Evolutionary conservation across 371 early-diverging fungal genomes (phyloP), one percentile per base, ranked within the genome.

Genomic region (Phascolomyces articulosus): DNA sequence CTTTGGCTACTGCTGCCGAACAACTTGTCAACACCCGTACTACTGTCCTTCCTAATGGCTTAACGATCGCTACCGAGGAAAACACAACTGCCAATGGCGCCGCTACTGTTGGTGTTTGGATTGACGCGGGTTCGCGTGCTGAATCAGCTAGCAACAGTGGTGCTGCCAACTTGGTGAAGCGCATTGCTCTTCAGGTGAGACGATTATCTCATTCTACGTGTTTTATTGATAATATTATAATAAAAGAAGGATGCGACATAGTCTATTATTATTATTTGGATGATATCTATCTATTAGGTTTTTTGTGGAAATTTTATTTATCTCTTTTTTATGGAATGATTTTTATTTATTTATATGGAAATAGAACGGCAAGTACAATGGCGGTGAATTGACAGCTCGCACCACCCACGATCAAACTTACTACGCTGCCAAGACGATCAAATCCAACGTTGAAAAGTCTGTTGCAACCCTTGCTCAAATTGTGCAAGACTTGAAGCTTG

Each of bases 351-450:
- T 4, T 15, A 16, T 44, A 13, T 44, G 8, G n/a, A 44, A 44
- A 20, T 51, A 62, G 49, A 62, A 62, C 23, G 40, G 21, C 54
- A 96, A 96, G 76, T 93, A 94, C 82, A 89, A 96, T 85, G 97
- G 98, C 61, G 96, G 91, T 55, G 91, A 92, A 77, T 72, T 96
- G 64, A 93, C 93, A 77, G 96, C 97, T 40, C 92, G 94, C 82
- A 97, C 98, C 54, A 93, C 95, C n/a, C 92, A 97, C 68, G 96
- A 97, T 72, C 97, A 96, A 77, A 95, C 96, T 56, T 95, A 91
- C 61, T 97, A 93, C 85, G 94, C 93, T 73, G 95, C 95, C 65
- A 93, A 95, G 79, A 78, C 92, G 21, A 85, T 95, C 64, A 85
- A 86, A 62, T 69, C 82, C 57, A 94, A 95, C 73, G 89, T 92